Evolutionary conservation across 768 basidiomycete genomes (phyloP), one percentile per base, ranked within the genome.

Genomic region (Amanita fuliginea): DNA sequence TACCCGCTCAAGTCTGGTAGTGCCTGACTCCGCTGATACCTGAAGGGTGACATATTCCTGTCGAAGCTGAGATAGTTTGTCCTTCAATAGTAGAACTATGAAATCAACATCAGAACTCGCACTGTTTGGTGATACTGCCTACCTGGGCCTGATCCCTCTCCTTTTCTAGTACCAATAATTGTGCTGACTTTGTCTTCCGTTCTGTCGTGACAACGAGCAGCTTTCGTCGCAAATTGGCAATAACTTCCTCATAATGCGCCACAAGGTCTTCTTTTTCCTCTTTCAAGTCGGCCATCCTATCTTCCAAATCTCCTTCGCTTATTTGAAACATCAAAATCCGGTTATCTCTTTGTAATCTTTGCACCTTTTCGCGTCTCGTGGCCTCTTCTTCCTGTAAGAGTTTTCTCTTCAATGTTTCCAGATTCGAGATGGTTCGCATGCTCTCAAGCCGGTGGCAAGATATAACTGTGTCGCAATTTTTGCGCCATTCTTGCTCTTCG

Each of bases 291-390:
- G 64, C 68, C 7, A 84, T 61, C 52, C 69, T 72, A 36, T 64
- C 59, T 56, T 84, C 79, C 41, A 85, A 62, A 54, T 81, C 80
- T 11, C 68, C 66, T 55, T 86, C 85, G 44, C 71, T 70, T 16
- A 70, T 70, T 61, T 82, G 80, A 57, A 84, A 87, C 63, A 78
- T 72, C n/a, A 72, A 76, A 46, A 88, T 73, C 59, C 76, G 75
- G 57, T 69, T 77, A 52, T 90, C 86, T 49, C 84, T 67, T 57
- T 82, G 80, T 33, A 83, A 54, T 40, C 75, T 63, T 45, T 75
- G 69, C 30, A 85, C 56, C 47, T 76, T 79, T 65, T 86, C 83
- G 53, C 64, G 64, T 54, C 83, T 68, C 41, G 70, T 62, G 13
- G 64, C 60, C 40, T 80, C 77, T 63, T 73, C 75, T 61, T 78